Evolutionary conservation across 129 eudicot species (phyloP).

Genomic region (Glebionis coronaria): DNA sequence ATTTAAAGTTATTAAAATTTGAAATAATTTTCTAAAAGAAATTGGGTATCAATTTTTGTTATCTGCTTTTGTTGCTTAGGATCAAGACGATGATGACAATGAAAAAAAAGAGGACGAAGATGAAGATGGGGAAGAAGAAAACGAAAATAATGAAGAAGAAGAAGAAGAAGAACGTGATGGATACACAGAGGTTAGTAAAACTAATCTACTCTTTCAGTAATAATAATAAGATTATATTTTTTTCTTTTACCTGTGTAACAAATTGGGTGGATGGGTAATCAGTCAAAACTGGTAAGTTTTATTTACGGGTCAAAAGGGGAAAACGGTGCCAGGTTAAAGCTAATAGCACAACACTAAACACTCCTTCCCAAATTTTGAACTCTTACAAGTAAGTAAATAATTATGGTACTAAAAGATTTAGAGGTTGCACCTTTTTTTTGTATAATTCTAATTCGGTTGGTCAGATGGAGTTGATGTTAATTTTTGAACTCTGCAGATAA

Average conservation of each 20-base stretch:
- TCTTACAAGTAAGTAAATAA: no score
- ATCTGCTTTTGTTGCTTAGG: constrained; percentile 28
- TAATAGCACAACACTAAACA: no score
- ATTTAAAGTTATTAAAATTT: neutral
- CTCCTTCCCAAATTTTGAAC: no score
- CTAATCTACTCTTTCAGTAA: neutral
- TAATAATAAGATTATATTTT: neutral
- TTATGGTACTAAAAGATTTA: neutral
- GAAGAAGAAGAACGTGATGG: constrained; percentile 67
- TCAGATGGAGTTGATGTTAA: neutral
- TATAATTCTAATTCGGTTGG: neutral
- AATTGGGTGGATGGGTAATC: neutral
- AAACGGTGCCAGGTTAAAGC: no score
- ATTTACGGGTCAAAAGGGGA: neutral
- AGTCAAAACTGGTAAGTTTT: neutral
- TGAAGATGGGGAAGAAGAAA: constrained; percentile 46
- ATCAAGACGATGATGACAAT: constrained; percentile 36
- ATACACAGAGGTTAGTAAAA: constrained; percentile 46
- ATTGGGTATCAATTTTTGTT: neutral
- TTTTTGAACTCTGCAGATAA: constrained; percentile 31
- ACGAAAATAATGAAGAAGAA: constrained; percentile 46
- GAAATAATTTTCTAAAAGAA: no score
- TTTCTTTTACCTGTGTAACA: neutral
- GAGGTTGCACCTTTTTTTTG: neutral
- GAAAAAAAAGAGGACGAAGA: constrained; percentile 69